A percentile compares a stretch with the other conserved stretches of the same genome.
Conservation (phyloP, 31 red algal species). For the Asparagopsis taxiformis region DNA sequence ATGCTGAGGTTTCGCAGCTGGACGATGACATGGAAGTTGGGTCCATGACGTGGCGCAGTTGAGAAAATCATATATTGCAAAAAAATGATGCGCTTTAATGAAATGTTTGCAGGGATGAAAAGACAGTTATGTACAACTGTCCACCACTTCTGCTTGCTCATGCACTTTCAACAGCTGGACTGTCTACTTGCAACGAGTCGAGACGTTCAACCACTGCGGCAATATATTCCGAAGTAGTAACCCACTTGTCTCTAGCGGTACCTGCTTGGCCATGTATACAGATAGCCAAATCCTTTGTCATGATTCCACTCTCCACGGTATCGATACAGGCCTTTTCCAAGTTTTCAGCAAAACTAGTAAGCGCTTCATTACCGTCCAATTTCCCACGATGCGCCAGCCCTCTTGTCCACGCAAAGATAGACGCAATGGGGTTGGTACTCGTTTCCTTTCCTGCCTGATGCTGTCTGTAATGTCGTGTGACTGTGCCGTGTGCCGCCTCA, state of each 20-base stretch:
- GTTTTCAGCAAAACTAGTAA: slow-evolving; percentile 58
- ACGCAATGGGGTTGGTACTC: slow-evolving; percentile 93
- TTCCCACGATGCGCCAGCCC: slow-evolving; percentile 85
- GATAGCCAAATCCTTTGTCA: slow-evolving; percentile 94
- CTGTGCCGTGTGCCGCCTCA: slow-evolving; percentile 94
- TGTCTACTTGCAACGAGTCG: slow-evolving; percentile 9
- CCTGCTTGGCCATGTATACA: slow-evolving; percentile 67
- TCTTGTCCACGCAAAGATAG: slow-evolving; percentile 91
- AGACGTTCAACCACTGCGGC: slow-evolving; percentile 67
- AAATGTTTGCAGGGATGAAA: slow-evolving; percentile 7
- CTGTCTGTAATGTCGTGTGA: slow-evolving; percentile 87
- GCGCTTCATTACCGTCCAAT: slow-evolving; percentile 65
- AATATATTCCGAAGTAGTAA: slow-evolving; percentile 86
- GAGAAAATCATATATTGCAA: no score
- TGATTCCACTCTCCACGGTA: slow-evolving; percentile 73
- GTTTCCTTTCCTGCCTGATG: slow-evolving; percentile 90
- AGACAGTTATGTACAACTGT: no score
- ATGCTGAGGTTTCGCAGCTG: no score
- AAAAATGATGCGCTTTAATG: no score
- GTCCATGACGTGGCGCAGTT: no score
- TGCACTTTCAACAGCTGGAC: neutral
- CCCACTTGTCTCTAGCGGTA: slow-evolving; percentile 59
- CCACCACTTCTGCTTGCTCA: no score
- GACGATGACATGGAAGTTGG: no score
- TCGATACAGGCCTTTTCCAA: slow-evolving; percentile 84